These are phyloP conservation scores for Calonectria ilicicola DNA, from an alignment of 2,329 filamentous ascomycete species.

Conservation along the genomic window DNA sequence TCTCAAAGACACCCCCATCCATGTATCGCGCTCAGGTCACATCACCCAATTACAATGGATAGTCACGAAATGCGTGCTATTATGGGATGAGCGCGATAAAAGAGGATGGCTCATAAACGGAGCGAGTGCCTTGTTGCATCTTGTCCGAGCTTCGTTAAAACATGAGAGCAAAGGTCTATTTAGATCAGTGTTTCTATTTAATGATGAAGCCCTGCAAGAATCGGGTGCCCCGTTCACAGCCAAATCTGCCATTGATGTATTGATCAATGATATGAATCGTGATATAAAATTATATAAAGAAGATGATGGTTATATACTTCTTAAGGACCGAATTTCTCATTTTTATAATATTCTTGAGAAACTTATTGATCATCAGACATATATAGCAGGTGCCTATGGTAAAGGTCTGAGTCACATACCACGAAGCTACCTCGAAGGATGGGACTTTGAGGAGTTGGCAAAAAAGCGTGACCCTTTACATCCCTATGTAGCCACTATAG, in stretches of 20 bases:
- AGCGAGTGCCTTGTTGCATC: constrained; percentile 39
- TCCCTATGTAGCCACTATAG: constrained; percentile 34
- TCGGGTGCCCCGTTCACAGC: background rate
- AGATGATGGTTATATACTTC: background rate
- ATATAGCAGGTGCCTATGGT: constrained; percentile 22
- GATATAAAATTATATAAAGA: background rate
- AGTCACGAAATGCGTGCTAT: constrained; percentile 21
- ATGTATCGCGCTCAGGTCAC: background rate
- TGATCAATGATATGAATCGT: background rate
- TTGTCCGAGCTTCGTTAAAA: constrained; percentile 34
- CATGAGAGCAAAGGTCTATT: background rate
- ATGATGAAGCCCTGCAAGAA: background rate
- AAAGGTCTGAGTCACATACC: constrained; percentile 10
- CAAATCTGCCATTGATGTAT: background rate
- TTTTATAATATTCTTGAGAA: constrained; percentile 38
- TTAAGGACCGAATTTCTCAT: constrained; percentile 32
- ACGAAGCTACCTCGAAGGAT: constrained; percentile 43
- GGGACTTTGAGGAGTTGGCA: constrained; percentile 45
- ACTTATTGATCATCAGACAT: constrained; percentile 39
- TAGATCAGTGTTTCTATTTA: background rate
- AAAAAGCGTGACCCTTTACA: constrained; percentile 24
- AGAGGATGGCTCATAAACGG: constrained; percentile 45
- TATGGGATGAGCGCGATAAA: constrained; percentile 43
- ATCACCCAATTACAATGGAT: background rate
- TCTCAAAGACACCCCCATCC: background rate